Percentiles rank a stretch among this genome's conserved stretches.
Evolutionary conservation across 2,329 filamentous ascomycete species (phyloP).

Genomic region (Cladosporium sp.): DNA sequence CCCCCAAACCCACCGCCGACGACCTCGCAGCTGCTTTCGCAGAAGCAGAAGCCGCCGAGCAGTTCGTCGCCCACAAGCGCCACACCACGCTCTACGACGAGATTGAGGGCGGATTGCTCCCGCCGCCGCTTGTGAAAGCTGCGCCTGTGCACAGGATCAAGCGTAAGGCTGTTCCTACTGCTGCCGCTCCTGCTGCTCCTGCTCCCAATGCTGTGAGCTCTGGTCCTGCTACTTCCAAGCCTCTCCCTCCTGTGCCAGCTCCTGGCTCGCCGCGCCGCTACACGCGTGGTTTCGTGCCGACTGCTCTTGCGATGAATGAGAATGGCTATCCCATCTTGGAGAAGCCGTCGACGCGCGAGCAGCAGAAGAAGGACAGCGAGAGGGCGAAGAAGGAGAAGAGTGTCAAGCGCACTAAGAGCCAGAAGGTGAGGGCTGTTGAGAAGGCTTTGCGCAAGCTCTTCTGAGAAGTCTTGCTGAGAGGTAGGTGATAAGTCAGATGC

Average conservation of each 20-base stretch:
- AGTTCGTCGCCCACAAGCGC: not conserved
- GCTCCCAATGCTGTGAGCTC: not conserved
- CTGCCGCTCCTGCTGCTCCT: not conserved
- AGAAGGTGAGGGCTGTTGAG: not conserved
- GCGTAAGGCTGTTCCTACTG: conserved; percentile 5
- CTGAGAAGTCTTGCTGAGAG: not conserved
- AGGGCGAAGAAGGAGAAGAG: not conserved
- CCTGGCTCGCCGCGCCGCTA: conserved; percentile 13
- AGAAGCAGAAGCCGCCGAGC: conserved; percentile 7
- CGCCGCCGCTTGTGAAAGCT: not conserved
- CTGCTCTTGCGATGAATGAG: conserved; percentile 9
- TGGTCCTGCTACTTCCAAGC: not conserved
- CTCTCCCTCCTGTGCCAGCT: not conserved
- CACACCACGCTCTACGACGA: conserved; percentile 17
- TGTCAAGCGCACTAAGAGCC: not conserved
- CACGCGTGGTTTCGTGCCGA: not conserved
- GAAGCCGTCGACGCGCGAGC: not conserved
- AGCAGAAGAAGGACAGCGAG: conserved; percentile 8
- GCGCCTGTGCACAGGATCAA: not conserved
- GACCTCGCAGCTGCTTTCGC: conserved; percentile 11
- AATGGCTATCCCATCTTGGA: not conserved
- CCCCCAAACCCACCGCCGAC: not conserved
- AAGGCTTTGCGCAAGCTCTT: not conserved
- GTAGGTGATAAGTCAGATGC: not conserved
- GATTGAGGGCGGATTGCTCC: not conserved